phyloP scores from a whole-genome alignment of 1,139 yeast species.

The Zygosaccharomyces pseudobailii region DNA sequence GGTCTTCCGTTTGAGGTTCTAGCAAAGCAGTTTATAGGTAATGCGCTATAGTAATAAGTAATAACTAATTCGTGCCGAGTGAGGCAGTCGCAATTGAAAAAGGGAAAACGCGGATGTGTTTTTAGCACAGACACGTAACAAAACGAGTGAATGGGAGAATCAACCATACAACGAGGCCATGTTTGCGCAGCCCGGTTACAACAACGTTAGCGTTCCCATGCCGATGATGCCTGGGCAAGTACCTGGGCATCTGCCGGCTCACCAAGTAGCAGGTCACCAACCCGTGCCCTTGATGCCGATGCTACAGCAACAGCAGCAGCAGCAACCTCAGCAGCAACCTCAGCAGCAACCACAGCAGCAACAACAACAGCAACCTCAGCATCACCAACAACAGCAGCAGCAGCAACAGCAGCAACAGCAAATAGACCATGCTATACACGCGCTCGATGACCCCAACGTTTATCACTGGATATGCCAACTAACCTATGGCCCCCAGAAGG shows the following conservation, averaged over 20 bases:
- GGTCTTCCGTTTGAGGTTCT: conserved; percentile 1
- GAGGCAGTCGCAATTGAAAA: conserved; percentile 1
- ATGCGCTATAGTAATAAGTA: not conserved
- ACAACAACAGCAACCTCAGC: too few species aligned
- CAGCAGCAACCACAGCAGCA: conserved; percentile 12
- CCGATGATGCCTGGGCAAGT: conserved; percentile 6
- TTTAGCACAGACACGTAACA: not conserved
- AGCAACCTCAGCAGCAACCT: conserved; percentile 19
- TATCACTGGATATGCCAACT: conserved; percentile 87
- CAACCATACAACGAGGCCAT: not conserved
- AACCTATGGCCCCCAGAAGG: conserved; percentile 85
- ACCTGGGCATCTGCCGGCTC: not conserved
- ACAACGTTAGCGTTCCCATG: conserved; percentile 2
- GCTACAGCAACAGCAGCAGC: conserved; percentile 13
- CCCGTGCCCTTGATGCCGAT: conserved; percentile 4
- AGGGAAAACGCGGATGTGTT: not conserved
- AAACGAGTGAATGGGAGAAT: not conserved
- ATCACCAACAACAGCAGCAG: conserved; percentile 20
- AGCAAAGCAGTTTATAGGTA: not conserved
- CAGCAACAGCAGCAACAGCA: conserved; percentile 3
- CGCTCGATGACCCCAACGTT: conserved; percentile 80
- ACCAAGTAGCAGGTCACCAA: not conserved
- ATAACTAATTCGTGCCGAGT: not conserved
- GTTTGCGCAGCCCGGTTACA: conserved; percentile 4
- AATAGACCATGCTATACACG: conserved; percentile 44